Conservation (phyloP, 2,329 filamentous ascomycete genomes). For the Xylaria polymorpha region DNA sequence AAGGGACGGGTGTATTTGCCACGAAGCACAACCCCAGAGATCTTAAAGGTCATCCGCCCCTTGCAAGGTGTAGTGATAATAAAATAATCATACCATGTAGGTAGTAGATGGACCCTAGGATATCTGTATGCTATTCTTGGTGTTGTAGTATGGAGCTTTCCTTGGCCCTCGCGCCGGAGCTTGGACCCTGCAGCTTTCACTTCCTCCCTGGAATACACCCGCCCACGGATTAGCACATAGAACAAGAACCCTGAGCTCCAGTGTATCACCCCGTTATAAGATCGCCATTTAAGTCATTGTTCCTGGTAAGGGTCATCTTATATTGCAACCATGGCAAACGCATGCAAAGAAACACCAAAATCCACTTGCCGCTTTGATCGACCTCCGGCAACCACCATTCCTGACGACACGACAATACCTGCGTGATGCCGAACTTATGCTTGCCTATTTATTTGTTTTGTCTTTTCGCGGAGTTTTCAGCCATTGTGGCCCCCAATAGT, state of each 20-base stretch:
- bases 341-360: slow-evolving; percentile 20
- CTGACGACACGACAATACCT: slow-evolving; percentile 15
- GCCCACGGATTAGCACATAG: slow-evolving; percentile 5
- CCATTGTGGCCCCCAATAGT: slow-evolving; percentile 16
- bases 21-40: slow-evolving; percentile 11
- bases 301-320: slow-evolving; percentile 18
- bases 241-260: slow-evolving; percentile 20
- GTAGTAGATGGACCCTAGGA: slow-evolving; percentile 13
- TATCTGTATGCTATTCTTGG: slow-evolving; percentile 31
- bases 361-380: slow-evolving; percentile 30
- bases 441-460: background rate
- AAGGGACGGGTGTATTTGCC: slow-evolving; percentile 11
- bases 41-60: slow-evolving; percentile 21
- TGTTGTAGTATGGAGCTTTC: slow-evolving; percentile 8
- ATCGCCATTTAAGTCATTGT: slow-evolving; percentile 25
- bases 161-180: slow-evolving; percentile 16
- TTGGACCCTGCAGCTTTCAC: slow-evolving; percentile 24
- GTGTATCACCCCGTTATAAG: slow-evolving; percentile 20
- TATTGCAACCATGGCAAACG: slow-evolving; percentile 11
- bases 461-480: background rate
- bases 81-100: slow-evolving; percentile 16
- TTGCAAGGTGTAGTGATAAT: slow-evolving; percentile 19
- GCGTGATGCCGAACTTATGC: slow-evolving; percentile 16
- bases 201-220: slow-evolving; percentile 15
- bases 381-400: slow-evolving; percentile 17